Percentiles rank a stretch among this genome's conserved stretches.
These are phyloP conservation scores for Lycium barbarum DNA, from an alignment of 257 asterid species.

Conservation along the genomic window DNA sequence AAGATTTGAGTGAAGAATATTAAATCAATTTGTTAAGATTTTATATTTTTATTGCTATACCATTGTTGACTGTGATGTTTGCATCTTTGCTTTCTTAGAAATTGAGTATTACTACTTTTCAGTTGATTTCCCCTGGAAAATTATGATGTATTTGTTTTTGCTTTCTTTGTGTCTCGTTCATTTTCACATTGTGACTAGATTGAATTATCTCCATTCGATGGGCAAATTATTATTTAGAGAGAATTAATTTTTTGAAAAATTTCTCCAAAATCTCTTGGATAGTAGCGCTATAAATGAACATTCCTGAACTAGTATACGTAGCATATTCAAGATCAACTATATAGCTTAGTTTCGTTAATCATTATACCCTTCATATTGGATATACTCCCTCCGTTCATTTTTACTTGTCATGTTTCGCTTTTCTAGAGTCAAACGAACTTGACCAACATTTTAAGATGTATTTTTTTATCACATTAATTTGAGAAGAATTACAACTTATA, in stretches of 20 bases:
- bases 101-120: too few relatives aligned
- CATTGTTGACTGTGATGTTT: neutral
- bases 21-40: neutral
- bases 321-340: neutral
- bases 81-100: neutral
- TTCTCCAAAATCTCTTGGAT: neutral
- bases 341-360: neutral
- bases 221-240: neutral
- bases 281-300: neutral
- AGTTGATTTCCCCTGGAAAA: neutral
- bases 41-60: neutral
- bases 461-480: too few relatives aligned
- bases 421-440: too few relatives aligned
- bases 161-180: neutral
- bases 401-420: too few relatives aligned
- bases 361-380: neutral
- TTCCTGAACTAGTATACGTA: neutral
- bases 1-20: conserved; percentile 9
- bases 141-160: neutral
- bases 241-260: neutral
- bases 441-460: too few relatives aligned
- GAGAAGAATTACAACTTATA: too few relatives aligned
- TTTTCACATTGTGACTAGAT: too few relatives aligned
- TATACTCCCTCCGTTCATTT: too few relatives aligned
- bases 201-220: neutral